Base-by-base conservation (phyloP, 768 basidiomycete species). In the Hericium coralloides region DNA sequence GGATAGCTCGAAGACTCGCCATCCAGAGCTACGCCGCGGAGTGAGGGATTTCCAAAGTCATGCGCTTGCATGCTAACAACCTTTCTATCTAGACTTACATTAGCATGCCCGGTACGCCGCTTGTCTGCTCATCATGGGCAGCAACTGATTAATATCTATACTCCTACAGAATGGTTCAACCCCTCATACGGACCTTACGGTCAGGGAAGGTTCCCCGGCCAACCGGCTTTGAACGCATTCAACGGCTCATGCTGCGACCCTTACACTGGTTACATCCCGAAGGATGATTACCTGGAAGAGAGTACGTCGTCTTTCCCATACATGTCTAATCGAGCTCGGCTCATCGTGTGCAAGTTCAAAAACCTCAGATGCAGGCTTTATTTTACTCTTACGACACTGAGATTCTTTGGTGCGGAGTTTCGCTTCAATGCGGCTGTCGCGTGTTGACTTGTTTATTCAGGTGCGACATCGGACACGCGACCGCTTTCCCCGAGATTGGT, bases 171-270 rank as follows among this genome's bases (percentile, higher is more conserved):
- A 26, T 60, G 81, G 80, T 82, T 76, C 60, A 80, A 76, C 58
- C 83, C 83, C 5, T 73, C 80, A 53, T 82, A 64, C 52, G 76
- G 72, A 6, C 67, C 67, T 47, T 81, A 82, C 53, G 82, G 83
- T 2, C 80, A 76, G 45, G 67, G 63, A 2, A 2, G 10, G n/a
- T 82, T 75, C 75, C 83, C 82, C 0, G 82, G 82, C 22, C 76
- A 76, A 4, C 70, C 81, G 55, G 69, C 79, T 0, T 82, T 74
- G 64, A 74, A 81, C 51, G 48, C 61, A 4, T 74, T 71, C 18
- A 63, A 74, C n/a, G 59, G 59, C n/a, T 48, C 41, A 8, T 60
- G 53, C 51, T 79, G 17, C 45, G 83, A 84, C 58, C 77, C 81
- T 8, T 83, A 81, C 58, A 80, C 77, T 0, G 83, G 82, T 9